Conservation (phyloP, 1,284 basidiomycete genomes). For the Sanghuangporus weigelae region DNA sequence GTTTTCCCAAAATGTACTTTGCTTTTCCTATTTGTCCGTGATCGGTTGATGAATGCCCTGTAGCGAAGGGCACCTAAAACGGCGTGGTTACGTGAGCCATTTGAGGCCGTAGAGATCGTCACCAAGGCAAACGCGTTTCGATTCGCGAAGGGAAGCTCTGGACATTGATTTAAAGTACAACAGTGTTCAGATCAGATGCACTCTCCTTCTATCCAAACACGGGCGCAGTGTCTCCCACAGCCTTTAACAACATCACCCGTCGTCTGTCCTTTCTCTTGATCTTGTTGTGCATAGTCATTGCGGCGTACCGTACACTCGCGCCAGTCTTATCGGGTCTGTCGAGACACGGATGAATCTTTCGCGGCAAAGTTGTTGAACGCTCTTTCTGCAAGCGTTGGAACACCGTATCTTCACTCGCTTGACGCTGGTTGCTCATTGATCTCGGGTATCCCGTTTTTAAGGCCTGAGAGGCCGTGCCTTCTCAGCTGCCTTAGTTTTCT, state of each 20-base stretch:
- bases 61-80: not conserved
- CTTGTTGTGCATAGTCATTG: not conserved
- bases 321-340: not conserved
- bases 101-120: slow-evolving; percentile 3
- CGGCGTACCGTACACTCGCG: not conserved
- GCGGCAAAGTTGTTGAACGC: not conserved
- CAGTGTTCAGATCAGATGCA: slow-evolving; percentile 1
- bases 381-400: not conserved
- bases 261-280: not conserved
- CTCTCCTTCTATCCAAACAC: not conserved
- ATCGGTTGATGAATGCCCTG: not conserved
- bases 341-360: slow-evolving; percentile 1
- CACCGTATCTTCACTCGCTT: not conserved
- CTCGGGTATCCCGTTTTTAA: not conserved
- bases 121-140: slow-evolving; percentile 11
- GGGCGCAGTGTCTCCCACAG: not conserved
- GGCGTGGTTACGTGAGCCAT: not conserved
- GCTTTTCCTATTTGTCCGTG: not conserved
- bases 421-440: slow-evolving; percentile 14
- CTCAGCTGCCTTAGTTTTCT: slow-evolving; percentile 7
- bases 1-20: not conserved
- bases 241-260: not conserved
- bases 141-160: not conserved
- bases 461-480: slow-evolving; percentile 15
- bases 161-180: not conserved